phyloP scores from a whole-genome alignment of 208 protist genomes.

The Crithidia expoeki region DNA sequence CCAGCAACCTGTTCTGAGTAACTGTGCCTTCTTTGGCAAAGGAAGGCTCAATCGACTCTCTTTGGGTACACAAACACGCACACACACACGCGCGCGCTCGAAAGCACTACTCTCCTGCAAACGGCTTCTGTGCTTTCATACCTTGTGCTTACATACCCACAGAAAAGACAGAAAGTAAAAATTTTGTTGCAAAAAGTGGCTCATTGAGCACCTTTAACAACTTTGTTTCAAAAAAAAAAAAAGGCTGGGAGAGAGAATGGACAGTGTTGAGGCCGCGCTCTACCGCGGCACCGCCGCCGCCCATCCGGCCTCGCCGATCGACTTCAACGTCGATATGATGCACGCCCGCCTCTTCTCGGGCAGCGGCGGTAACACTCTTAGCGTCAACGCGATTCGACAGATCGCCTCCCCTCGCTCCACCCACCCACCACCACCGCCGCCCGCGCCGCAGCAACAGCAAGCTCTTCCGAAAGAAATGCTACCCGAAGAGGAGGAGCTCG shows the following conservation, averaged over 20 bases:
- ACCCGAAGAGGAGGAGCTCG: conserved; percentile 45
- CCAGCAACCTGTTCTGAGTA: no score
- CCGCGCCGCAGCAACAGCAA: not conserved
- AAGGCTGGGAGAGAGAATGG: conserved; percentile 18
- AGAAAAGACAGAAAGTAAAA: conserved; percentile 4
- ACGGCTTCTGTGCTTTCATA: no score
- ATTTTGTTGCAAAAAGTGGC: conserved; percentile 7
- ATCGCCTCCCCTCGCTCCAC: conserved; percentile 20
- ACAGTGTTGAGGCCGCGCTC: conserved; percentile 21
- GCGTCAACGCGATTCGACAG: conserved; percentile 14
- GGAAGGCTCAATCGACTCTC: no score
- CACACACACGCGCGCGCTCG: no score
- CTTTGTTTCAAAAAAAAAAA: not conserved
- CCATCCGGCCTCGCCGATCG: conserved; percentile 35
- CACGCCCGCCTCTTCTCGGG: conserved; percentile 17
- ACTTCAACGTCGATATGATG: conserved; percentile 19
- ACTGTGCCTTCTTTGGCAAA: no score
- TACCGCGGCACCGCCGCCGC: conserved; percentile 22
- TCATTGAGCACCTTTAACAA: no score
- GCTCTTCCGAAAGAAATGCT: conserved; percentile 1
- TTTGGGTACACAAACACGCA: no score
- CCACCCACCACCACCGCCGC: not conserved
- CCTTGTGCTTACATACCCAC: not conserved
- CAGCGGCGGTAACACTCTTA: conserved; percentile 17
- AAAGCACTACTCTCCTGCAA: no score